Evolutionary conservation across 192 early-diverging fungal species (phyloP), one percentile per base, ranked within the genome.

Genomic region (Rhizophlyctis rosea): DNA sequence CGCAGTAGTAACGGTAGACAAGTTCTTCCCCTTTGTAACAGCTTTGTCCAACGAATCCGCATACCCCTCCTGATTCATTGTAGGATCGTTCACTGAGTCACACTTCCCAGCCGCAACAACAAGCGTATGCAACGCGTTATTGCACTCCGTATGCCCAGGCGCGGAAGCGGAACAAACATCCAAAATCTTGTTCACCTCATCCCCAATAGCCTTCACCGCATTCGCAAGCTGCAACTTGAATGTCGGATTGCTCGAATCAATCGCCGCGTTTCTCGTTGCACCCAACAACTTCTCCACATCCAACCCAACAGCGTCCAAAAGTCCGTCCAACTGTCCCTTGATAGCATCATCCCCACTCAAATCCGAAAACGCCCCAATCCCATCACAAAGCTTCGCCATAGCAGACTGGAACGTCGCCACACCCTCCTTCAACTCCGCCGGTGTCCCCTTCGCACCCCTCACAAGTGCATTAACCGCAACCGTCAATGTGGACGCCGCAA

Each of bases 91-190:
- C n/a, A 73, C 61, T 9, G 63, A 39, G 2, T 65, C 74, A 3
- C 80, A 27, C 31, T 52, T 51, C 16, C 47, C 34, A 1, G 52
- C 14, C 2, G 76, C 68, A 11, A 36, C 32, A 27, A 57, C 71
- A 5, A 82, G 63, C 31, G 59, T 72, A 34, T 76, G 57, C 25
- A 76, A 34, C 1, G 74, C 64, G 33, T 74, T 51, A 32, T 82
- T 80, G 68, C 77, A 83, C 36, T 81, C 69, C 13, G 59, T 56
- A 52, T 80, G 75, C 1, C 81, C 81, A 36, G 76, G 71, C 2
- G 76, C 73, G 28, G 73, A 53, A 13, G 59, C 63, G 1, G 75
- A 72, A 33, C 76, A 82, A 3, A 74, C 57, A 21, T 78, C 77
- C 13, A 77, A 51, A 13, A 80, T 32, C 21, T 54, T 33, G 49